Percentiles rank a stretch among this genome's conserved stretches.
These are phyloP conservation scores for Plasmodium knowlesi DNA, from an alignment of 169 alveolate genomes.

Conservation along the genomic window DNA sequence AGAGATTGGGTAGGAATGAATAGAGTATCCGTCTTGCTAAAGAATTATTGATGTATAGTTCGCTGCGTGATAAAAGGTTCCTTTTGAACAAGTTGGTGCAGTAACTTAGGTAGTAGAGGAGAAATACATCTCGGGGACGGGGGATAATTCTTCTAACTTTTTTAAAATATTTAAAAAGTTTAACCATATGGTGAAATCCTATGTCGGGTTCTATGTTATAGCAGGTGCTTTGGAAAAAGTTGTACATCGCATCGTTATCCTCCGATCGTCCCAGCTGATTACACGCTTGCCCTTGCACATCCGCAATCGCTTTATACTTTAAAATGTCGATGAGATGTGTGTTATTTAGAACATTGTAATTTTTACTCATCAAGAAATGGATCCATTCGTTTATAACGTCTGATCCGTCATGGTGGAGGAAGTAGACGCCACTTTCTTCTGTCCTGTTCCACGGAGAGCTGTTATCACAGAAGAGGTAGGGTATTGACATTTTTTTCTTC, in stretches of 20 bases:
- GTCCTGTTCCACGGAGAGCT: neutral
- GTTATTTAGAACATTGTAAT: neutral
- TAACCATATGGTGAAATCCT: neutral
- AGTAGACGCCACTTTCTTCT: neutral
- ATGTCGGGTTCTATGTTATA: neutral
- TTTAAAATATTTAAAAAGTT: conserved; percentile 3
- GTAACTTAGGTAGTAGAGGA: conserved; percentile 36
- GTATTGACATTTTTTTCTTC: neutral
- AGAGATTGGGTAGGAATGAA: neutral
- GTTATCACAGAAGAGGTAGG: neutral
- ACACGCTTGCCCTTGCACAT: neutral
- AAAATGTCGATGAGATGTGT: neutral
- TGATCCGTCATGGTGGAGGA: neutral
- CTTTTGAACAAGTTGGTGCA: conserved; percentile 1
- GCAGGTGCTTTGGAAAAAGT: neutral
- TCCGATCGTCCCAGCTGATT: neutral
- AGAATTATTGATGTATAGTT: neutral
- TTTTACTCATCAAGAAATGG: neutral
- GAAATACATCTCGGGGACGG: conserved; percentile 9
- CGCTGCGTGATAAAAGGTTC: neutral
- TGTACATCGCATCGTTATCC: neutral
- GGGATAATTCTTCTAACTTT: conserved; percentile 8
- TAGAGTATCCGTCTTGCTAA: conserved; percentile 1
- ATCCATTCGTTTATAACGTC: neutral
- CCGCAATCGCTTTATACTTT: neutral